Evolutionary conservation across 495 filamentous ascomycete species (phyloP), one percentile per base, ranked within the genome.

Genomic region (Letharia columbiana): DNA sequence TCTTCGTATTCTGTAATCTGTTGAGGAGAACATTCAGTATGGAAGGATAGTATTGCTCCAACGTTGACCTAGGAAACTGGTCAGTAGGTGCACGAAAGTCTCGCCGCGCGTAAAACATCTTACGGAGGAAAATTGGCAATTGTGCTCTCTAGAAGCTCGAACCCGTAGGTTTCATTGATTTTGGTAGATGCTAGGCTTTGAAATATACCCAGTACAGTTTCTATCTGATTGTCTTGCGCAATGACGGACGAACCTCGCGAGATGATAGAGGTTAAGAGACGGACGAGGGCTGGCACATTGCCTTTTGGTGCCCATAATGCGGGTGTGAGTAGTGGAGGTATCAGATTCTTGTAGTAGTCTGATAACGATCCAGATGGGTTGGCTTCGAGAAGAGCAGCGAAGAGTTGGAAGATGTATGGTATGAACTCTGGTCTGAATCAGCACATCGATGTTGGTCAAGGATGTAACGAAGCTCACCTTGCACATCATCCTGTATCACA

Each of bases 381-480:
- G 39, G 87, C 82, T 77, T 96, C 92, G 4, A 98, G 84, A 44
- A 98, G 83, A 28, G 91, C 88, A 6, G 91, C 88, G 64, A 97
- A 90, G 39, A 99, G 84, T 76, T 98, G 95, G 80, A 99, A 96
- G 52, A 98, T 86, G 70, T 96, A 99, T 15, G 94, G 95, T 69
- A 89, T 87, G 75, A 98, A 99, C 77, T 99, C 95, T 91, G 71
- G 35, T 60, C 44, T 15, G 67, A 70, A 57, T 77, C 67, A 70
- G 50, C 15, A 61, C 40, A 50, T 18, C 39, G 61, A 39, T 28
- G 23, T 62, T 63, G 66, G 54, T 66, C 45, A 44, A 40, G 59
- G 28, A 52, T 52, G 7, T 23, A 18, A 37, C 33, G n/a, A 10
- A 52, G 20, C 79, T 70, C 77, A 91, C 89, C 89, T 73, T 89